Percentiles rank a stretch among this genome's conserved stretches.
phyloP scores from a whole-genome alignment of 129 eudicot species.

The Helianthus annuus region DNA sequence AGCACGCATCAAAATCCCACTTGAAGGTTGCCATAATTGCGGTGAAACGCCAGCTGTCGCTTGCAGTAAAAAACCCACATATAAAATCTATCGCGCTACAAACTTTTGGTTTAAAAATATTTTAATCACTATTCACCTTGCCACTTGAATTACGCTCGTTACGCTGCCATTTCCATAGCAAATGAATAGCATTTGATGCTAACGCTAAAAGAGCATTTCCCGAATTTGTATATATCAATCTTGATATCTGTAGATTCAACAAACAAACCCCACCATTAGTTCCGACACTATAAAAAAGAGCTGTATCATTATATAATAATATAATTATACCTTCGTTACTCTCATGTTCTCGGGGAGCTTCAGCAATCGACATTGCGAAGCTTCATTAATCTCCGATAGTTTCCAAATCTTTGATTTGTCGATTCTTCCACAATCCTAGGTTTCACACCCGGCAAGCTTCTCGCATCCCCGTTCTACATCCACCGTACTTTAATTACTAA shows the following conservation, averaged over 20 bases:
- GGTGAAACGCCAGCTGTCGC: conserved; percentile 80
- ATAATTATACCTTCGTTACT: conserved; percentile 64
- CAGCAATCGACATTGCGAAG: conserved; percentile 76
- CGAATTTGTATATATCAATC: conserved; percentile 84
- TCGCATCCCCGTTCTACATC: conserved; percentile 73
- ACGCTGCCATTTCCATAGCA: conserved; percentile 93
- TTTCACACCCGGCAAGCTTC: conserved; percentile 71
- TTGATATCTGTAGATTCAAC: conserved; percentile 57
- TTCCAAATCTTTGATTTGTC: conserved; percentile 92
- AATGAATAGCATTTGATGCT: conserved; percentile 80
- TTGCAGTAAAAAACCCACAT: conserved; percentile 26
- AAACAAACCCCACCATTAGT: conserved; percentile 3
- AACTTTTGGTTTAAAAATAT: background rate
- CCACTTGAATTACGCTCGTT: conserved; percentile 71
- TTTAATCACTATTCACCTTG: conserved; percentile 45
- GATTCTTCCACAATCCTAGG: conserved; percentile 75
- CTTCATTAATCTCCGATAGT: conserved; percentile 69
- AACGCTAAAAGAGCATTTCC: conserved; percentile 79
- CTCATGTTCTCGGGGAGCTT: conserved; percentile 85
- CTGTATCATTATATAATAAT: too few relatives aligned
- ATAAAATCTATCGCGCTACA: background rate
- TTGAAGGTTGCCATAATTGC: conserved; percentile 89
- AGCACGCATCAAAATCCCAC: conserved; percentile 89
- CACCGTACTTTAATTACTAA: conserved; percentile 2
- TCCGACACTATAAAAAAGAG: too few relatives aligned